A percentile compares a stretch with the other conserved stretches of the same genome.
Conservation (phyloP, 1,284 basidiomycete species). For the Puccinia hordei region DNA sequence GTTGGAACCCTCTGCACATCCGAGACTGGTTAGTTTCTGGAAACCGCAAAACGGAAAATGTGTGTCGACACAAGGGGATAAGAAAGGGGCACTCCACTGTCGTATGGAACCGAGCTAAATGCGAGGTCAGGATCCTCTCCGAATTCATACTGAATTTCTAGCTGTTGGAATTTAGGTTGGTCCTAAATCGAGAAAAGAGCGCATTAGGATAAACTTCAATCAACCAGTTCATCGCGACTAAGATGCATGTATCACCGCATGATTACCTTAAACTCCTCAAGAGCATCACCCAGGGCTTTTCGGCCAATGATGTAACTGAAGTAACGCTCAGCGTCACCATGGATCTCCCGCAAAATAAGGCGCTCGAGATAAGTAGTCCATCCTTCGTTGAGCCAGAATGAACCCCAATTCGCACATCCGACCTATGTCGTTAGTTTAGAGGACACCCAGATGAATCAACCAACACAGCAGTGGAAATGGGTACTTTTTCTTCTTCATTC, state of each 20-base stretch:
- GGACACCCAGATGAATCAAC: conserved; percentile 55
- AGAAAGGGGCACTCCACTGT: conserved; percentile 40
- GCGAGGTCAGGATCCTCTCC: conserved; percentile 69
- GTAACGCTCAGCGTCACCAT: conserved; percentile 77
- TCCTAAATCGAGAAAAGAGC: background rate
- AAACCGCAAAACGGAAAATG: conserved; percentile 64
- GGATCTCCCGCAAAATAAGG: conserved; percentile 72
- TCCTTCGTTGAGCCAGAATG: conserved; percentile 62
- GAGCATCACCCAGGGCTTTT: conserved; percentile 72
- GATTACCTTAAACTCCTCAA: conserved; percentile 63
- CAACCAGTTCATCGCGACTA: background rate
- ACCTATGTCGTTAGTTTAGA: conserved; percentile 10
- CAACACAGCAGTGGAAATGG: conserved; percentile 89
- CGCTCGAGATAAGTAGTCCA: conserved; percentile 95
- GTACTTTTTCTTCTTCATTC: conserved; percentile 53
- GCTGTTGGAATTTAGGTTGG: conserved; percentile 74
- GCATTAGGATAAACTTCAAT: background rate
- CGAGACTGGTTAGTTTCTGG: background rate
- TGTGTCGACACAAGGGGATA: conserved; percentile 56
- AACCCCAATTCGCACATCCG: conserved; percentile 51
- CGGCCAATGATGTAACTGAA: conserved; percentile 77
- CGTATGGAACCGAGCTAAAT: conserved; percentile 54
- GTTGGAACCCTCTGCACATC: conserved; percentile 65
- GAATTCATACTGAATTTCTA: conserved; percentile 78
- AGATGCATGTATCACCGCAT: background rate